Conservation (phyloP, 495 filamentous ascomycete species). For the Tuber umbilicatum region DNA sequence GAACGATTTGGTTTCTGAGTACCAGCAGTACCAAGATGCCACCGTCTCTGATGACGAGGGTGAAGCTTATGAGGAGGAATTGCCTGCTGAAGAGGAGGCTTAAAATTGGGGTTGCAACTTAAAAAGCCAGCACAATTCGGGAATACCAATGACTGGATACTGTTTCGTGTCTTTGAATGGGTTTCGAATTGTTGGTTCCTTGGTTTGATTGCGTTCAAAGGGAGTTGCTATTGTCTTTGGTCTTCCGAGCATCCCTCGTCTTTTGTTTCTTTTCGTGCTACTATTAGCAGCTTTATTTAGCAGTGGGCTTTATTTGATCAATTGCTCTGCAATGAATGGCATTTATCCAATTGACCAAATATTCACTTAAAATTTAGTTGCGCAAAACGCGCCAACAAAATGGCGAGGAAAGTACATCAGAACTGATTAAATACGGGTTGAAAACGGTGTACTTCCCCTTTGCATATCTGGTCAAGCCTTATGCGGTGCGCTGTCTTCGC, state of each 20-base stretch:
- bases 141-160: background rate
- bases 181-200: background rate
- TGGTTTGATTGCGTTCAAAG: background rate
- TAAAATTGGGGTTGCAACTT: constrained; percentile 25
- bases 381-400: background rate
- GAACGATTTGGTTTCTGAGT: constrained; percentile 99
- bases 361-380: background rate
- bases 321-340: background rate
- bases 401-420: background rate
- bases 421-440: background rate
- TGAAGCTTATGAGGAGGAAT: constrained; percentile 58
- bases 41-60: constrained; percentile 66
- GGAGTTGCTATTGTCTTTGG: background rate
- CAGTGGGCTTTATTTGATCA: background rate
- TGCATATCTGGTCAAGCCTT: background rate
- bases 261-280: background rate
- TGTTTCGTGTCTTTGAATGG: background rate
- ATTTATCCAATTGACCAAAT: background rate
- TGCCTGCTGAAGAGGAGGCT: constrained; percentile 50
- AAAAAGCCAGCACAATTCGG: background rate
- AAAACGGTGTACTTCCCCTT: background rate
- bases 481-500: background rate
- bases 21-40: constrained; percentile 99
- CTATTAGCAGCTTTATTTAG: background rate
- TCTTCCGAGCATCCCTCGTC: background rate